These are phyloP conservation scores for Solanum dulcamara DNA, from an alignment of 257 asterid genomes.

Conservation along the genomic window DNA sequence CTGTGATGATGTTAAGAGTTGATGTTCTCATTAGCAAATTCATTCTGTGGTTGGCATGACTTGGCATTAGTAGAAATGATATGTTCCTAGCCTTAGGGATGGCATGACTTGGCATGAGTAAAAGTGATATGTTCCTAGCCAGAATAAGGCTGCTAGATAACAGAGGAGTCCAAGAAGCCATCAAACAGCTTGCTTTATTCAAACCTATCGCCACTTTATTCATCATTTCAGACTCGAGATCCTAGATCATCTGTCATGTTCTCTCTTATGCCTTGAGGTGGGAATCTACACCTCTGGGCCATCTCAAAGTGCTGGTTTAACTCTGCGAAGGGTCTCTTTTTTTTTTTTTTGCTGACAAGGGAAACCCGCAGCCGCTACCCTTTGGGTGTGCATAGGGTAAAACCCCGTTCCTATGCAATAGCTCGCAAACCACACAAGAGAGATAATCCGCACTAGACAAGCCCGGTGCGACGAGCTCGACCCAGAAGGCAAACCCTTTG, in stretches of 20 bases:
- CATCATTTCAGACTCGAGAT: slow-evolving; percentile 17
- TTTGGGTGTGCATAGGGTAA: too few species aligned
- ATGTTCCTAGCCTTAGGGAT: too few species aligned
- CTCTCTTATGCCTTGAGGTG: slow-evolving; percentile 82
- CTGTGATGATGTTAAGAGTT: slow-evolving; percentile 13
- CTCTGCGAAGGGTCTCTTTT: too few species aligned
- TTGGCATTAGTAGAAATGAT: neutral
- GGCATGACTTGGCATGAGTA: too few species aligned
- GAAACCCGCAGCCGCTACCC: too few species aligned
- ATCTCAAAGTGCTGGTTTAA: slow-evolving; percentile 65
- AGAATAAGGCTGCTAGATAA: slow-evolving; percentile 86
- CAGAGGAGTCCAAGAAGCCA: slow-evolving; percentile 69
- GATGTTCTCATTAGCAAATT: slow-evolving; percentile 49
- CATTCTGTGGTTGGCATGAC: slow-evolving; percentile 7
- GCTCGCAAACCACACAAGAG: too few species aligned
- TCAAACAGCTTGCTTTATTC: slow-evolving; percentile 60
- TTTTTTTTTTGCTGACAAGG: too few species aligned
- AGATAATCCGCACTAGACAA: too few species aligned
- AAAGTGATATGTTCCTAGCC: too few species aligned
- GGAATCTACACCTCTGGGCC: slow-evolving; percentile 84
- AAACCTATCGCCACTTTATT: slow-evolving; percentile 35
- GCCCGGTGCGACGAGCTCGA: too few species aligned
- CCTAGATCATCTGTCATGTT: slow-evolving; percentile 58
- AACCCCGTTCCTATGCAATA: too few species aligned
- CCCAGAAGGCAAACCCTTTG: too few species aligned